These are phyloP conservation scores for Solanum habrochaites DNA, from an alignment of 257 asterid species.

Conservation along the genomic window DNA sequence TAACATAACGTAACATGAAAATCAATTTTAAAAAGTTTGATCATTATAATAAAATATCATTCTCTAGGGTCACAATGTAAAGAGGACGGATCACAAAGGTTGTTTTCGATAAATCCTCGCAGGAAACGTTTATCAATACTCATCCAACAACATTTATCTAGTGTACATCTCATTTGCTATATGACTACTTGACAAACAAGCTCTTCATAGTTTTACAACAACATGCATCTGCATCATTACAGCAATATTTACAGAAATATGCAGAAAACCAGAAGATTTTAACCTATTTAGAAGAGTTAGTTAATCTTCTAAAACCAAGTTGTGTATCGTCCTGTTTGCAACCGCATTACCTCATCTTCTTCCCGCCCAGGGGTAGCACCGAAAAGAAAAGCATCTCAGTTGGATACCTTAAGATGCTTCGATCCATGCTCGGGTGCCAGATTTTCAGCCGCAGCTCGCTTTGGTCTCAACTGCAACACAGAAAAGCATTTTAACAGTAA, in stretches of 20 bases:
- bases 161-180: background rate
- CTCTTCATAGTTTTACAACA: background rate
- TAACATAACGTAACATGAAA: background rate
- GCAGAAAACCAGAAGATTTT: background rate
- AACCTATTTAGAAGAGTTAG: background rate
- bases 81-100: background rate
- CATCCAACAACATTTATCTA: background rate
- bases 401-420: constrained; percentile 20
- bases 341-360: background rate
- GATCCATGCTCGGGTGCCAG: constrained; percentile 18
- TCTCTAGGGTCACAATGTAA: background rate
- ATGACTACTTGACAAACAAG: background rate
- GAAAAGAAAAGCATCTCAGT: constrained; percentile 1
- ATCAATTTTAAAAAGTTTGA: background rate
- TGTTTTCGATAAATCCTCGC: background rate
- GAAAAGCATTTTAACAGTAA: background rate
- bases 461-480: constrained; percentile 18
- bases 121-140: background rate
- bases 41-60: background rate
- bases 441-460: constrained; percentile 38
- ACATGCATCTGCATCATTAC: background rate
- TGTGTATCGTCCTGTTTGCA: background rate
- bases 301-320: background rate
- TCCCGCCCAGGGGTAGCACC: background rate
- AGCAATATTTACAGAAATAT: background rate